phyloP scores from a whole-genome alignment of 371 early-diverging fungal genomes.

The Saksenaea vasiformis region DNA sequence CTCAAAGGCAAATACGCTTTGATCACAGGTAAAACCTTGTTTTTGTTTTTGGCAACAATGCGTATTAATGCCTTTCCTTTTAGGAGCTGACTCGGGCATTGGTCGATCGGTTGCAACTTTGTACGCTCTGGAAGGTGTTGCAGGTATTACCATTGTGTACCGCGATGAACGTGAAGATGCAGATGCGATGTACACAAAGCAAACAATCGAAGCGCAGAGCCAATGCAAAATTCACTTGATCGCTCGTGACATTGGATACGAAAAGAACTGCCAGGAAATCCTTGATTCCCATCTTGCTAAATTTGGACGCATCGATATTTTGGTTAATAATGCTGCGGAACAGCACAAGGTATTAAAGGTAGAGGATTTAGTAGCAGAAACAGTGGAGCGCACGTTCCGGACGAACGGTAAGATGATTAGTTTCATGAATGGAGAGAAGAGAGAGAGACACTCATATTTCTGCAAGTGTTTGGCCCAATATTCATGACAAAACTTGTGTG shows the following conservation, averaged over 20 bases:
- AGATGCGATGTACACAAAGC: conserved; percentile 51
- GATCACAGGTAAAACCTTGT: conserved; percentile 37
- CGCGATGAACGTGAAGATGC: conserved; percentile 51
- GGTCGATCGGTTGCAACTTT: conserved; percentile 49
- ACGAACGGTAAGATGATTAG: conserved; percentile 43
- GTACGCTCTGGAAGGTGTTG: conserved; percentile 50
- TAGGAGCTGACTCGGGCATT: conserved; percentile 53
- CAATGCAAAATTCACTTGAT: conserved; percentile 45
- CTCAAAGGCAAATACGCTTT: conserved; percentile 45
- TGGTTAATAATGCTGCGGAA: conserved; percentile 69
- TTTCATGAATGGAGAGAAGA: background rate
- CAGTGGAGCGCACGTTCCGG: conserved; percentile 51
- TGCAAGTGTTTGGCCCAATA: conserved; percentile 58
- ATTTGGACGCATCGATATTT: conserved; percentile 59
- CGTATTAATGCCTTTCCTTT: background rate
- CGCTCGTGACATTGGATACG: conserved; percentile 51
- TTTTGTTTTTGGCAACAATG: background rate
- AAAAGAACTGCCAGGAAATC: conserved; percentile 48
- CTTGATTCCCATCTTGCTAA: conserved; percentile 37
- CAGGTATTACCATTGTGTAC: conserved; percentile 54
- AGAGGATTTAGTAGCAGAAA: conserved; percentile 38
- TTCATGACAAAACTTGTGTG: conserved; percentile 57
- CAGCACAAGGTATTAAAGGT: conserved; percentile 47
- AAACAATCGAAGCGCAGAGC: conserved; percentile 45
- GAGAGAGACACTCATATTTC: background rate